Conservation (phyloP, 208 protist species). For the Phytomonas francai region DNA sequence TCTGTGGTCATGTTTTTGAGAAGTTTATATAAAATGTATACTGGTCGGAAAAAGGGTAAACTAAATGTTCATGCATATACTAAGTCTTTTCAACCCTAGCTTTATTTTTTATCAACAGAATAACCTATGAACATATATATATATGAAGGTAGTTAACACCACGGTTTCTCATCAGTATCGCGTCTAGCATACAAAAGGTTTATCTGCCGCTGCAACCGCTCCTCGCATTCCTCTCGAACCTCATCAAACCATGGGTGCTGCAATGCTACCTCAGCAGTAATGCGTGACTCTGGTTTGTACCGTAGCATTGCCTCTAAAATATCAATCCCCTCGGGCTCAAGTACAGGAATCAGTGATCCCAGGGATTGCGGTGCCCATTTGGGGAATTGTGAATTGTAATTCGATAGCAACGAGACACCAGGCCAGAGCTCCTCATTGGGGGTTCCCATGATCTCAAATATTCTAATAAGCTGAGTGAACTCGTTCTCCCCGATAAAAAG, state of each 20-base stretch:
- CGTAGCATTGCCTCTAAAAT: slow-evolving; percentile 53
- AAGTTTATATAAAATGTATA: background rate
- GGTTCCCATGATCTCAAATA: slow-evolving; percentile 91
- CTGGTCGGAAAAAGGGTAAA: background rate
- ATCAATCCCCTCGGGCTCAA: slow-evolving; percentile 54
- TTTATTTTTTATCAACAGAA: background rate
- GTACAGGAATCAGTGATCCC: slow-evolving; percentile 31
- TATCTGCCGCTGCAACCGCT: slow-evolving; percentile 19
- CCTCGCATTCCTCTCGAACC: slow-evolving; percentile 39
- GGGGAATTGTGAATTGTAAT: slow-evolving; percentile 70
- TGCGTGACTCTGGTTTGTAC: slow-evolving; percentile 56
- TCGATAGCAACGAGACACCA: slow-evolving; percentile 49
- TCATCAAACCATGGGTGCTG: slow-evolving; percentile 83
- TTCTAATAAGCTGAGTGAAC: slow-evolving; percentile 87
- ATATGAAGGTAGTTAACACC: background rate
- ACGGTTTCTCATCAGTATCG: background rate
- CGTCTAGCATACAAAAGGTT: slow-evolving; percentile 1
- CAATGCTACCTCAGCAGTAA: slow-evolving; percentile 64
- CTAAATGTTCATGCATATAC: background rate
- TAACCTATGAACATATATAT: background rate
- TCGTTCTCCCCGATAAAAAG: slow-evolving; percentile 84
- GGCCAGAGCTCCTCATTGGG: slow-evolving; percentile 81
- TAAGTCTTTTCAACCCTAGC: slow-evolving; percentile 1
- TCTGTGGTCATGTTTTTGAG: background rate
- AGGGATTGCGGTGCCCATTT: slow-evolving; percentile 37